Base-by-base conservation (phyloP, 805 yeast genomes). In the Candida andamanensis region DNA sequence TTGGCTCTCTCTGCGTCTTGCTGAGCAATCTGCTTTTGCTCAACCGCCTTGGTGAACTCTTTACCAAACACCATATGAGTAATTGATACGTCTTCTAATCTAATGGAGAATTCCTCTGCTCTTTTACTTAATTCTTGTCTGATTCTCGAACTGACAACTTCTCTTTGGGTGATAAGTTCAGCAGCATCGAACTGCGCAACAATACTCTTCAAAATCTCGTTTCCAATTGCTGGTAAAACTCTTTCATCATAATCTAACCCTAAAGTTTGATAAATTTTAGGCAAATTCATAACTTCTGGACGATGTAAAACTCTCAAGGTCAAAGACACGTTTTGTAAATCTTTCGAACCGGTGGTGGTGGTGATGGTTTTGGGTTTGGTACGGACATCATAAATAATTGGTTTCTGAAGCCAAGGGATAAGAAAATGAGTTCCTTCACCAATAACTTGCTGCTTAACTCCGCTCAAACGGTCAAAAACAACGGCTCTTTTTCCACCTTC, bases 1-100 rank as follows among this genome's bases (percentile, higher is more conserved):
- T 82, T 83, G 37, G 97, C 96, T 46, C 98, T 76, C 68, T 92
- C 97, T 15, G 98, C 97, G 56, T 92, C 98, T 64, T 92, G 98
- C 67, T 92, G 98, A 19, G 98, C 98, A 63, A 92, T 94, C 64
- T 92, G 97, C 59, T 92, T 92, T 66, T 85, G 95, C 66, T 92
- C 98, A 39, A 92, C 98, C 20, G 98, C 97, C 61, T 85, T 89
- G 33, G 98, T 92, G 69, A 92, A 92, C 56, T 92, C 98, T 44
- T 73, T 75, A 33, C 98, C 97, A 58, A 92, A 92, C 1, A 97
- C 85, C 85, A 92, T 80, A 63, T 92, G 98, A 11, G 98, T 92
- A 46, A 92, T 92, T 16, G 96, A 85, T 32, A 92, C 98, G 62
- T 92, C 98, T 61, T 92, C 98, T 46, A 92, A 74, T 54, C 74